These are phyloP conservation scores for Penicillium occitanis DNA, from an alignment of 2,329 filamentous ascomycete genomes.

Conservation along the genomic window DNA sequence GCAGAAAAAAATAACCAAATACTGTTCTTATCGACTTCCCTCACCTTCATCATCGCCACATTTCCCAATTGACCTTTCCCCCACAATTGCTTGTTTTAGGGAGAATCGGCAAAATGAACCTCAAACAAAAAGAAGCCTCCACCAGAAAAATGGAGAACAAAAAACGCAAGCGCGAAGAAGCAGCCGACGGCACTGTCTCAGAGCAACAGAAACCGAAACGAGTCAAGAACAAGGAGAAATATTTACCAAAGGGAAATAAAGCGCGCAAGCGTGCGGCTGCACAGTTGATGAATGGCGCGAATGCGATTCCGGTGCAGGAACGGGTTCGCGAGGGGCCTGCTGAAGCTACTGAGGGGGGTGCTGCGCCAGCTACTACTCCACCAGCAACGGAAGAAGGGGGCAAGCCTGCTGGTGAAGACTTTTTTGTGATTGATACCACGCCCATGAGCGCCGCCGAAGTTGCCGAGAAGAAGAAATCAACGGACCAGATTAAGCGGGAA, in stretches of 20 bases:
- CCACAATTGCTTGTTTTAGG: background rate
- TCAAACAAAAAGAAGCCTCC: slow-evolving; percentile 2
- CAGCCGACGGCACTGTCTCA: slow-evolving; percentile 19
- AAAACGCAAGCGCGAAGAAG: slow-evolving; percentile 41
- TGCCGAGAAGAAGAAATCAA: slow-evolving; percentile 19
- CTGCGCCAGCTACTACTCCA: background rate
- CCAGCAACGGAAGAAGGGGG: slow-evolving; percentile 8
- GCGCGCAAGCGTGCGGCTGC: slow-evolving; percentile 24
- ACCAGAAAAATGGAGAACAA: slow-evolving; percentile 36
- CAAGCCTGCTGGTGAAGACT: background rate
- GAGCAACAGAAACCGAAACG: slow-evolving; percentile 34
- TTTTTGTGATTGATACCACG: slow-evolving; percentile 20
- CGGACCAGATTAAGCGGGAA: slow-evolving; percentile 15
- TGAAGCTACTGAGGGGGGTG: background rate
- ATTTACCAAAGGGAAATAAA: slow-evolving; percentile 33
- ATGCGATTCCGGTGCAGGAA: slow-evolving; percentile 20
- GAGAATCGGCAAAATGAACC: background rate
- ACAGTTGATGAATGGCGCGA: slow-evolving; percentile 16
- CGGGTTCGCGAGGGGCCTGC: background rate
- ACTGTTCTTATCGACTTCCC: background rate
- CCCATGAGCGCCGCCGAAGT: slow-evolving; percentile 18
- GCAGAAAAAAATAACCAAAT: slow-evolving; percentile 3
- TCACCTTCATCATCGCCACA: background rate
- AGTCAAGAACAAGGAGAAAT: slow-evolving; percentile 21
- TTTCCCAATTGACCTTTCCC: no score